Percentiles rank a stretch among this genome's conserved stretches.
Evolutionary conservation across 148 eudicot genomes (phyloP).

Genomic region (Suaeda aralocaspica): DNA sequence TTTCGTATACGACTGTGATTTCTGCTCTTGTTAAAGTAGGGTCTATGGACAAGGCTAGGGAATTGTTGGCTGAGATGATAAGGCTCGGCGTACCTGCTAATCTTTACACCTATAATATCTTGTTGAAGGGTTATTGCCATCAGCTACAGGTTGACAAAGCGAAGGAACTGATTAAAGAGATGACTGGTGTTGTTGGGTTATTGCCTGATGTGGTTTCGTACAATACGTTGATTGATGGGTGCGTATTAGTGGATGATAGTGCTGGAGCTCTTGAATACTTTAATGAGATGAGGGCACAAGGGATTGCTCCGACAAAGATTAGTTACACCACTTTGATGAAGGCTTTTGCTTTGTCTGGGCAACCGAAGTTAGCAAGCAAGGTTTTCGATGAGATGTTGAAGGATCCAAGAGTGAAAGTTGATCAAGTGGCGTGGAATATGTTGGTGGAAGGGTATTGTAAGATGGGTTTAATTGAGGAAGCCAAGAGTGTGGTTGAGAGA

Average conservation of each 20-base stretch:
- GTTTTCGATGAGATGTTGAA: conserved; percentile 91
- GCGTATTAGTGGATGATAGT: conserved; percentile 76
- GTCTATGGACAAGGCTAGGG: conserved; percentile 71
- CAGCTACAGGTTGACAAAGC: conserved; percentile 81
- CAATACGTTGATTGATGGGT: conserved; percentile 86
- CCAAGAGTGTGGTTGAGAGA: conserved; percentile 53
- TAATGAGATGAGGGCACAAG: conserved; percentile 84
- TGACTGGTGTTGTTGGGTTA: conserved; percentile 52
- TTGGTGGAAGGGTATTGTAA: conserved; percentile 79
- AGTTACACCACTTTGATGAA: conserved; percentile 98
- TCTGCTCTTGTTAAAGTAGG: conserved; percentile 82
- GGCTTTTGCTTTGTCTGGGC: conserved; percentile 86
- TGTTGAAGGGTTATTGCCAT: conserved; percentile 86
- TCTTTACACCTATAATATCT: conserved; percentile 73
- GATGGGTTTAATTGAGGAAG: conserved; percentile 70
- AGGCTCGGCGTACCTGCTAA: conserved; percentile 65
- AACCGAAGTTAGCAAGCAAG: conserved; percentile 73
- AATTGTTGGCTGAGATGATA: conserved; percentile 75
- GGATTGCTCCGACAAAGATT: conserved; percentile 84
- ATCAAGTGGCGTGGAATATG: conserved; percentile 96
- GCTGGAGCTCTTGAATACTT: conserved; percentile 76
- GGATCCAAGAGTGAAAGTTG: conserved; percentile 87
- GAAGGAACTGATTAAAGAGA: conserved; percentile 57
- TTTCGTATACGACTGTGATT: conserved; percentile 81
- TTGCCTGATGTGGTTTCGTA: conserved; percentile 91